phyloP scores from a whole-genome alignment of 2,329 filamentous ascomycete species.

The Alternaria burnsii region DNA sequence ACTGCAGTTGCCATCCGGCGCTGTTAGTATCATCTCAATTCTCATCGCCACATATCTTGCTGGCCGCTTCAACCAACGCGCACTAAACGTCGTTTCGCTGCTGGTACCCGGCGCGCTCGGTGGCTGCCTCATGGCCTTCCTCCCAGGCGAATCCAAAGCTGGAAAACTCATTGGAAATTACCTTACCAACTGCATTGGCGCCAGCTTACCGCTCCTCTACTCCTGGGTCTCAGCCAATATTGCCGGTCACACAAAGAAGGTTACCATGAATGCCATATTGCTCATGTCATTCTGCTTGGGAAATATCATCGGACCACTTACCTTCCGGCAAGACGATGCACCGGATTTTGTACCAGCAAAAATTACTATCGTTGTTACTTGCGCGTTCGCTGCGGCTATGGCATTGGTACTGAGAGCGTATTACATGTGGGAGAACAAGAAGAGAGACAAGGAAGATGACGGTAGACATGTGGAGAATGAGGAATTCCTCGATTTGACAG shows the following conservation, averaged over 20 bases:
- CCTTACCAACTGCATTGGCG: conserved; percentile 56
- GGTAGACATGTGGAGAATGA: conserved; percentile 30
- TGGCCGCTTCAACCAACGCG: conserved; percentile 35
- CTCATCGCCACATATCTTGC: conserved; percentile 35
- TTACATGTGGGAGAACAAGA: conserved; percentile 42
- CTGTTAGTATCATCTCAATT: conserved; percentile 33
- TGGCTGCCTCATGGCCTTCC: conserved; percentile 33
- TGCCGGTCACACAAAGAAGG: conserved; percentile 55
- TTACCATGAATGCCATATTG: conserved; percentile 63
- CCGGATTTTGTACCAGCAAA: conserved; percentile 56
- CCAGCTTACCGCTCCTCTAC: conserved; percentile 42
- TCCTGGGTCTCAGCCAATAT: conserved; percentile 59
- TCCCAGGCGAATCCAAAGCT: conserved; percentile 21
- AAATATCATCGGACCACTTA: conserved; percentile 55
- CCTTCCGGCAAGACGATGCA: conserved; percentile 50
- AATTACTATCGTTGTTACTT: conserved; percentile 47
- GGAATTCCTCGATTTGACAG: conserved; percentile 50
- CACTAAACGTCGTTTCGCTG: conserved; percentile 26
- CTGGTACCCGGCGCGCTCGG: conserved; percentile 32
- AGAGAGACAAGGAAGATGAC: conserved; percentile 29
- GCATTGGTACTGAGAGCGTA: conserved; percentile 42
- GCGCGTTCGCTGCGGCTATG: conserved; percentile 52
- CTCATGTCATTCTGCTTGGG: conserved; percentile 54
- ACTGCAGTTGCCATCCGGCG: conserved; percentile 39
- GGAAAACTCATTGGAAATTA: conserved; percentile 49